Percentiles rank a stretch among this genome's conserved stretches.
These are phyloP conservation scores for Zygoascus sp. DNA, from an alignment of 1,139 yeast species.

Conservation along the genomic window DNA sequence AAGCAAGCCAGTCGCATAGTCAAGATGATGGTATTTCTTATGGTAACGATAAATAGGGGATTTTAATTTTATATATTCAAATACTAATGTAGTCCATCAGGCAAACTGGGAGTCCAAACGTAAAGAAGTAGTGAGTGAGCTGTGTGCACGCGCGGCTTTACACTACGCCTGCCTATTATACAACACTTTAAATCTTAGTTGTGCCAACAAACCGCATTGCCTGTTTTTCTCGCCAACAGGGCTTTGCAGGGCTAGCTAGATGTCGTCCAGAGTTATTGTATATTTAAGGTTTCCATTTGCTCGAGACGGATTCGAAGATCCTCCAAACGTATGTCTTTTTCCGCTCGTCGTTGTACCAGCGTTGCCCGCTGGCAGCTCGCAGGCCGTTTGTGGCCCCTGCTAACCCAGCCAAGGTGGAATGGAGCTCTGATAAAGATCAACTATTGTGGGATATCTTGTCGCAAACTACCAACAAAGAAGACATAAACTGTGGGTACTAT, in stretches of 20 bases:
- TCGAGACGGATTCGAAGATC: slow-evolving; percentile 41
- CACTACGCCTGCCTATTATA: neutral
- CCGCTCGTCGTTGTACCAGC: too few species aligned
- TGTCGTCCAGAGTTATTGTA: slow-evolving; percentile 27
- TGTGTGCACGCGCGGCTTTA: too few species aligned
- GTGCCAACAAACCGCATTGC: too few species aligned
- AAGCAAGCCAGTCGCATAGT: too few species aligned
- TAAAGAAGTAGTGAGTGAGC: too few species aligned
- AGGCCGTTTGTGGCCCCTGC: neutral
- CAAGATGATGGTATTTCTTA: too few species aligned
- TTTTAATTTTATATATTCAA: neutral
- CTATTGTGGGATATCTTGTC: slow-evolving; percentile 42
- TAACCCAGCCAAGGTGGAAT: slow-evolving; percentile 27
- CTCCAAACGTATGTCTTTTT: slow-evolving; percentile 34
- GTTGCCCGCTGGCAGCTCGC: too few species aligned
- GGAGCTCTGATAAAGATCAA: slow-evolving; percentile 41
- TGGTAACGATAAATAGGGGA: neutral
- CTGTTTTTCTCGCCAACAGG: too few species aligned
- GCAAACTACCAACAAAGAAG: slow-evolving; percentile 33
- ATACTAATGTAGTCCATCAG: too few species aligned
- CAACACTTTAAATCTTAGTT: neutral
- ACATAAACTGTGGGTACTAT: slow-evolving; percentile 38
- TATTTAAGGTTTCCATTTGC: slow-evolving; percentile 39
- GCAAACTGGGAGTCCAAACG: too few species aligned
- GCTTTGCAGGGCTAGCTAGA: too few species aligned